Percentiles rank a stretch among this genome's conserved stretches.
Evolutionary conservation across 2,329 filamentous ascomycete genomes (phyloP).

Genomic region (Fusarium longipes): DNA sequence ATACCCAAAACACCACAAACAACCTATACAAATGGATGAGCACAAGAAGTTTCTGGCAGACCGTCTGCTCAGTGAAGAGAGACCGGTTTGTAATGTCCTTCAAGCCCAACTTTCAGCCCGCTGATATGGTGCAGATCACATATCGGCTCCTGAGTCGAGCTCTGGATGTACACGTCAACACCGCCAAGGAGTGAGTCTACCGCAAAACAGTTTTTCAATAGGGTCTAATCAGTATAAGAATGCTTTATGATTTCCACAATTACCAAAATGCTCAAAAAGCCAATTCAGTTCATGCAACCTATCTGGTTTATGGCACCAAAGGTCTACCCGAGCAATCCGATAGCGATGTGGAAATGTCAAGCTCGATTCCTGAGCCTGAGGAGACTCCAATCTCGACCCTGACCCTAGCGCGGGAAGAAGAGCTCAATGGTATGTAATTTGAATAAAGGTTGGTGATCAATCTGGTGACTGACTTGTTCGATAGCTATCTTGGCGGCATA

Average conservation of each 20-base stretch:
- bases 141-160: conserved; percentile 87
- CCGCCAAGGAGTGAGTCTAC: conserved; percentile 81
- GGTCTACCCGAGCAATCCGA: conserved; percentile 58
- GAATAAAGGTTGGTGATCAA: too few relatives aligned
- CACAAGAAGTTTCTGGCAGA: conserved; percentile 79
- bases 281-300: conserved; percentile 88
- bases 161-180: conserved; percentile 84
- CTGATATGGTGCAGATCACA: conserved; percentile 71
- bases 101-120: background rate
- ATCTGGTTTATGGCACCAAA: conserved; percentile 81
- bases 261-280: conserved; percentile 85
- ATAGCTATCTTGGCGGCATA: conserved; percentile 75
- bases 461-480: conserved; percentile 25
- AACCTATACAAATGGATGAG: conserved; percentile 62
- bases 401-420: conserved; percentile 76
- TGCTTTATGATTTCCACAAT: conserved; percentile 89
- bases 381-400: conserved; percentile 68
- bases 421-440: conserved; percentile 66
- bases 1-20: background rate
- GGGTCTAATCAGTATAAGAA: conserved; percentile 63
- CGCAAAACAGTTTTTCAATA: background rate
- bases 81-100: conserved; percentile 65
- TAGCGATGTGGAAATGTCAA: conserved; percentile 76
- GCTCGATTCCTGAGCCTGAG: conserved; percentile 71
- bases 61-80: conserved; percentile 79